Evolutionary conservation across 805 yeast genomes (phyloP).

Genomic region (Metschnikowia drakensbergensis): DNA sequence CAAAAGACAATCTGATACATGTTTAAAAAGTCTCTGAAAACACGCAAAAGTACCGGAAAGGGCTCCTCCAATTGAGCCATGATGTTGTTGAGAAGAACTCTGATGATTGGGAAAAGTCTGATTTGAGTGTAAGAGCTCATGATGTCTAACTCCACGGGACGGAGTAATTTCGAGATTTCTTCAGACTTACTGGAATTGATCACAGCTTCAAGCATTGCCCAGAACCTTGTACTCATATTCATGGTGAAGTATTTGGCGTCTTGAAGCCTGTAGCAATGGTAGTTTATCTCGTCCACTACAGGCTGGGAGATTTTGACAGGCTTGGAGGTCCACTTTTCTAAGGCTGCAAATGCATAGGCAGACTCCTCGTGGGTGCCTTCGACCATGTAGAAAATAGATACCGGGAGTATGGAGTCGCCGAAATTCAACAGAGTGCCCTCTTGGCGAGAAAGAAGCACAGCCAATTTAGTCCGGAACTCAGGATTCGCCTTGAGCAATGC

Average conservation of each 20-base stretch:
- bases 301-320: conserved; percentile 6
- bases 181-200: conserved; percentile 22
- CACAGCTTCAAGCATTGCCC: conserved; percentile 41
- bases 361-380: conserved; percentile 48
- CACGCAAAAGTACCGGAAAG: conserved; percentile 53
- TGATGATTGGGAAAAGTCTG: conserved; percentile 34
- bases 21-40: conserved; percentile 43
- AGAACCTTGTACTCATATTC: conserved; percentile 41
- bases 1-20: conserved; percentile 49
- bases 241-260: conserved; percentile 47
- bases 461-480: conserved; percentile 33
- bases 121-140: conserved; percentile 28
- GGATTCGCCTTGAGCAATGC: conserved; percentile 40
- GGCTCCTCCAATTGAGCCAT: conserved; percentile 49
- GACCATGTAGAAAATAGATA: conserved; percentile 50
- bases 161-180: conserved; percentile 21
- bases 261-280: conserved; percentile 51
- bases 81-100: conserved; percentile 48
- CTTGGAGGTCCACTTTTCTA: conserved; percentile 6
- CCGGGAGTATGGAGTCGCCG: conserved; percentile 35
- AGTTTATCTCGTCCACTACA: conserved; percentile 52
- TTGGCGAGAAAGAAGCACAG: not conserved
- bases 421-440: not conserved
- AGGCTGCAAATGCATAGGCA: conserved; percentile 43
- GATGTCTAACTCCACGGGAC: conserved; percentile 29